phyloP scores from a whole-genome alignment of 805 yeast genomes.

The Isabelozyma heimii region DNA sequence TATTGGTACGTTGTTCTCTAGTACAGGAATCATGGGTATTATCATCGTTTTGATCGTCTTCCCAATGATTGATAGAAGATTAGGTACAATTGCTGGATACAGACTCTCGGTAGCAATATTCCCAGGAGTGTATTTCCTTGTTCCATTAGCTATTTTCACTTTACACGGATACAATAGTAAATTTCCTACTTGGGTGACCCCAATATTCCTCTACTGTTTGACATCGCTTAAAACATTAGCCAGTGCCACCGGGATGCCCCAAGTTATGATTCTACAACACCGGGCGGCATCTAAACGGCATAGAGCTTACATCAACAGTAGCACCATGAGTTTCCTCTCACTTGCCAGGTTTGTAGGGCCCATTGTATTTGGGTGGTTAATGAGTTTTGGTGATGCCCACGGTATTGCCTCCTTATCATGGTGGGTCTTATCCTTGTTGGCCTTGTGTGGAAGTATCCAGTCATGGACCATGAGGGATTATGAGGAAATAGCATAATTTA shows the following conservation, averaged over 20 bases:
- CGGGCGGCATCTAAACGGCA: constrained; percentile 33
- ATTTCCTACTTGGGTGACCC: constrained; percentile 29
- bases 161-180: constrained; percentile 19
- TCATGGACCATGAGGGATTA: constrained; percentile 24
- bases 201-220: constrained; percentile 22
- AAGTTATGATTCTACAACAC: constrained; percentile 31
- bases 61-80: constrained; percentile 30
- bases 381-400: constrained; percentile 27
- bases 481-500: constrained; percentile 15
- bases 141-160: constrained; percentile 32
- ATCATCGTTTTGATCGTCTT: constrained; percentile 26
- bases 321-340: constrained; percentile 31
- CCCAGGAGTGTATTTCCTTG: constrained; percentile 28
- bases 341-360: constrained; percentile 33
- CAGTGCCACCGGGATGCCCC: constrained; percentile 34
- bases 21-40: constrained; percentile 37
- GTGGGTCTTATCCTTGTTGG: constrained; percentile 31
- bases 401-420: constrained; percentile 28
- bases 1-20: constrained; percentile 34
- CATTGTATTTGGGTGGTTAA: constrained; percentile 29
- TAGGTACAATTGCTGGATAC: constrained; percentile 29
- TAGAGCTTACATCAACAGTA: constrained; percentile 34
- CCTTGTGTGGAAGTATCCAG: constrained; percentile 26
- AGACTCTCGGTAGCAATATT: constrained; percentile 29
- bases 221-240: constrained; percentile 33